Base-by-base conservation (phyloP, 202 grass and related monocot species). In the Zizania palustris region DNA sequence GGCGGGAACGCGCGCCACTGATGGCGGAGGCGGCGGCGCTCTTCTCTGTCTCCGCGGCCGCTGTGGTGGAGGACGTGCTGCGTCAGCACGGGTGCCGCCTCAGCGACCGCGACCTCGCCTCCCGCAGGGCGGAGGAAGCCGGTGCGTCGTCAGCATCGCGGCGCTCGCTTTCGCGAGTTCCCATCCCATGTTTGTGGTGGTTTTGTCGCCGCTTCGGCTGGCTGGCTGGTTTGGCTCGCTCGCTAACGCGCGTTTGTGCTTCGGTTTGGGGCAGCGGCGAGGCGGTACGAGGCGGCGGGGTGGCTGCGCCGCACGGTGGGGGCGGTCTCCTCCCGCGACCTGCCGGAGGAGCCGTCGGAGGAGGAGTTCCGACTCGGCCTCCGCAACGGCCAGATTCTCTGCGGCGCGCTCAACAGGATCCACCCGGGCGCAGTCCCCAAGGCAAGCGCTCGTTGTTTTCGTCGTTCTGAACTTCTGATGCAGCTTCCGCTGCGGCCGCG, bases 311-410 rank as follows among this genome's bases (percentile, higher is more conserved):
- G 85, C 76, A 78, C 74, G 53, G 89, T 99, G 33, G 96, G 96
- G 67, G 96, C 89, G 37, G 85, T 99, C 16, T 45, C 78, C 33
- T 85, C 92, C 13, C 91, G 90, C 49, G 96, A 96, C 77, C 85
- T 99, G 64, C 96, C 96, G 5, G 88, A 90, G 71, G 87, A 88
- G 72, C 96, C 96, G 56, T 99, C 92, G 13, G 96, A 96, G 91
- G 96, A 99, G 80, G 96, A 99, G 74, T 92, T 96, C 75, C 87
- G 96, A 54, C 74, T 96, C 45, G 96, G 96, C 45, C 89, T 99
- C 46, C 90, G 89, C 57, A 99, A 89, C 53, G 96, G 96, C 40
- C 81, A 96, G 85, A 99, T 99, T 78, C 89, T 99, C 76, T 99
- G 96, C 87, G 88, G 85, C 85, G 96, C 92, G 74, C 89, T 99